These are phyloP conservation scores for Aspergillus sp. DNA, from an alignment of 2,329 filamentous ascomycete species.

Conservation along the genomic window DNA sequence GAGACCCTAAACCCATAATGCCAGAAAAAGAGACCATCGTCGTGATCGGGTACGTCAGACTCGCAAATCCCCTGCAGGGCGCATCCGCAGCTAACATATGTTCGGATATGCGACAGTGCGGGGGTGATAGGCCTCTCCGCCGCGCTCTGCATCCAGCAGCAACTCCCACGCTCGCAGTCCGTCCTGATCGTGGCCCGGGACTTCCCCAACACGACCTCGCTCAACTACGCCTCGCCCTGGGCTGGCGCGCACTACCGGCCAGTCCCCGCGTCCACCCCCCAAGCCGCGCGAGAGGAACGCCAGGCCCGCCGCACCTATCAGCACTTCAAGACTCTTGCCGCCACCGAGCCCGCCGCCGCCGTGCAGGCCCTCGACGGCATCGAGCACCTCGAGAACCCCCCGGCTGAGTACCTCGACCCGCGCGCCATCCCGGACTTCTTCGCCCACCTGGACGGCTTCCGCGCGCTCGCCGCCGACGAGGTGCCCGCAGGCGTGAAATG, in stretches of 20 bases:
- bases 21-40: conserved; percentile 32
- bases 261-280: conserved; percentile 38
- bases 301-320: conserved; percentile 41
- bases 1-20: conserved; percentile 16
- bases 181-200: conserved; percentile 43
- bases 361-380: conserved; percentile 38
- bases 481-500: conserved; percentile 37
- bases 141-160: conserved; percentile 34
- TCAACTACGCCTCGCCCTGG: conserved; percentile 48
- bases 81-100: neutral
- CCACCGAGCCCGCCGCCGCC: conserved; percentile 35
- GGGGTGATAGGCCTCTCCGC: conserved; percentile 41
- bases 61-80: neutral
- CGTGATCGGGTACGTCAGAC: conserved; percentile 38
- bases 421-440: conserved; percentile 29
- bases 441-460: conserved; percentile 35
- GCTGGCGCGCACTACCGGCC: conserved; percentile 50
- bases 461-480: conserved; percentile 27
- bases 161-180: conserved; percentile 23
- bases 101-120: conserved; percentile 25
- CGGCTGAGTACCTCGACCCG: conserved; percentile 32
- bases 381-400: conserved; percentile 43
- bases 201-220: conserved; percentile 38
- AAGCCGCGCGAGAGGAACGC: conserved; percentile 33
- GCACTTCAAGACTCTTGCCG: conserved; percentile 36